Evolutionary conservation across 179 eudicot species (phyloP), one percentile per base, ranked within the genome.

Genomic region (Vitellaria paradoxa): DNA sequence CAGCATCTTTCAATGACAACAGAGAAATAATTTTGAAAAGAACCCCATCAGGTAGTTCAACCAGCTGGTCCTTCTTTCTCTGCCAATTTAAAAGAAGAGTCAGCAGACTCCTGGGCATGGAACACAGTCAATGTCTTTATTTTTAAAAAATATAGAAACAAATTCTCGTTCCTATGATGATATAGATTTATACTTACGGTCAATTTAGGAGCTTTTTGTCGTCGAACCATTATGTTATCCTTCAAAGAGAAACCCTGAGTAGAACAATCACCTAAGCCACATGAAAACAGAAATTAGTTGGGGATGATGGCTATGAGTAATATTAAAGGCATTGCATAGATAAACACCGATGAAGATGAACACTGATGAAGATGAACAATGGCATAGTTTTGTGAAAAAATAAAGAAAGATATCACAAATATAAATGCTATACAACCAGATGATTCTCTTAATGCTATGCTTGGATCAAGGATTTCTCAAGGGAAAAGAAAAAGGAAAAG

Each of bases 1-100:
- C 70, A 26, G 78, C 74, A 75, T 81, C 84, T 77, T 73, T 77
- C 57, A 81, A 45, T 14, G 84, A 18, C 60, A 81, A 65, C 81
- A 67, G 73, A 20, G 81, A 73, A 21, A 81, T 68, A 20, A 81
- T 68, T 10, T 45, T 63, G 55, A 49, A 77, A 61, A 81, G 70
- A 47, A 73, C 45, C 14, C 49, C 84, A 77, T 73, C 78, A 10
- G 84, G 84, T 10, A 81, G 65, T 68, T 77, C 78, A 63, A 69
- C 60, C 21, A 77, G 72, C 15, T 17, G 70, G 68, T 77, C 84
- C 55, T 24, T 57, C 12, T 59, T 73, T 73, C 59, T 67, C 81
- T 79, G 81, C 60, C 60, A 37, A 65, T 56, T 15, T 9, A 73
- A 73, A 65, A 64, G 3, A 6, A 42, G 9, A 9, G 7, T 68